These are phyloP conservation scores for Globisporangium viniferum DNA, from an alignment of 352 stramenopile species.

Conservation along the genomic window DNA sequence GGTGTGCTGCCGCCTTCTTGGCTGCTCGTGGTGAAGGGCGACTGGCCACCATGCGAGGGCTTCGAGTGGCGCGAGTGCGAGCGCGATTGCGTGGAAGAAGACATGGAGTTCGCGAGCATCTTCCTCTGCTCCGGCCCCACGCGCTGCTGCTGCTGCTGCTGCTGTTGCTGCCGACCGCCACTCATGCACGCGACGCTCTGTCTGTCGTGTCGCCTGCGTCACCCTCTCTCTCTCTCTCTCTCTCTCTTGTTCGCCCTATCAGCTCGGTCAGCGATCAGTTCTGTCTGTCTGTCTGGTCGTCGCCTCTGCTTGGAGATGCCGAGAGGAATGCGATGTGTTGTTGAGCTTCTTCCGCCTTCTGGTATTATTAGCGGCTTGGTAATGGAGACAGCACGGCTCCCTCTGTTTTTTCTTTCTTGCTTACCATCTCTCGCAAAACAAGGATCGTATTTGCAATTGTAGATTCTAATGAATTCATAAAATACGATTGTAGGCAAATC, in stretches of 20 bases:
- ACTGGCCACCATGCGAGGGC: slow-evolving; percentile 28
- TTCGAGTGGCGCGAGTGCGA: slow-evolving; percentile 48
- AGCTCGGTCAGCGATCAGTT: not conserved
- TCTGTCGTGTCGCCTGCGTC: not conserved
- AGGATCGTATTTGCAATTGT: not conserved
- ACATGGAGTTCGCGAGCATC: slow-evolving; percentile 19
- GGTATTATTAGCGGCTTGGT: not conserved
- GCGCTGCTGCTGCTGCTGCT: not conserved
- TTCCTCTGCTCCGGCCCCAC: slow-evolving; percentile 1
- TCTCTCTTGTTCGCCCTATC: no score
- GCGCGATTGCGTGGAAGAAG: slow-evolving; percentile 34
- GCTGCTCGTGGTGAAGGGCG: slow-evolving; percentile 35
- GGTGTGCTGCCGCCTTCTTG: slow-evolving; percentile 40
- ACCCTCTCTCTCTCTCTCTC: not conserved
- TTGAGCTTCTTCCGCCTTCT: not conserved
- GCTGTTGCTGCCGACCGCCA: not conserved
- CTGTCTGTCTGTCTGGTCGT: not conserved
- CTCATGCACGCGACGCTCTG: slow-evolving; percentile 2
- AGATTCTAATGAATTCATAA: not conserved
- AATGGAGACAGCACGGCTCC: not conserved
- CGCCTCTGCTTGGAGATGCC: not conserved
- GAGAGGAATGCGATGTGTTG: not conserved
- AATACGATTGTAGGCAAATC: not conserved
- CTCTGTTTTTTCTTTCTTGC: not conserved
- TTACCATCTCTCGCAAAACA: not conserved